These are phyloP conservation scores for Adansonia gregorii DNA, from an alignment of 441 rosid species.

Conservation along the genomic window DNA sequence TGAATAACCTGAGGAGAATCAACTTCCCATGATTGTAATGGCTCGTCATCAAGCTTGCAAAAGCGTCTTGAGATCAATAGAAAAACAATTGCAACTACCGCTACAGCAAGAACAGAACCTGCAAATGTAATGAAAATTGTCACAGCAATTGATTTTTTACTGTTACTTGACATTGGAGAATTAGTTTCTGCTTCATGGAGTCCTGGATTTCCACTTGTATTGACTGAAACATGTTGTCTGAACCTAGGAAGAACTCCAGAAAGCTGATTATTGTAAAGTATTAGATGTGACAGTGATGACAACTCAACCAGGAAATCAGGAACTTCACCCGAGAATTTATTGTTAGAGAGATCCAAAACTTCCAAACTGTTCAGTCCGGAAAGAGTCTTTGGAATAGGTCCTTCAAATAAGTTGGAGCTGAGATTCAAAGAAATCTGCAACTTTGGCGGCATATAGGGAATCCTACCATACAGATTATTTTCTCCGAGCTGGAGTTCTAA, in stretches of 20 bases:
- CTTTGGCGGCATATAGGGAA: constrained; percentile 56
- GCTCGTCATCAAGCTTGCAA: constrained; percentile 48
- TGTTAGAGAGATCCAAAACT: constrained; percentile 73
- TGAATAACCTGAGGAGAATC: constrained; percentile 51
- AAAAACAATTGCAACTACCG: constrained; percentile 35
- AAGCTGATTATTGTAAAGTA: constrained; percentile 64
- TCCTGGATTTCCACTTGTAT: constrained; percentile 43
- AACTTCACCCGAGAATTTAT: constrained; percentile 56
- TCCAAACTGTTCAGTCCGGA: constrained; percentile 48
- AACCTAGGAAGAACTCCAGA: constrained; percentile 53
- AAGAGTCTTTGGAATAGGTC: constrained; percentile 50
- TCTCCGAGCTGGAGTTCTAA: constrained; percentile 72
- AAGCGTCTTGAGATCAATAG: constrained; percentile 46
- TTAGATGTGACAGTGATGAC: constrained; percentile 49
- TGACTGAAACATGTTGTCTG: constrained; percentile 25
- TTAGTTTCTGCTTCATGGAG: constrained; percentile 1
- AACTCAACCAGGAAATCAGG: constrained; percentile 39
- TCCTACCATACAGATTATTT: constrained; percentile 56
- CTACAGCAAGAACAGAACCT: constrained; percentile 40
- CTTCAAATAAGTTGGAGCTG: constrained; percentile 57
- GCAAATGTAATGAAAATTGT: constrained; percentile 44
- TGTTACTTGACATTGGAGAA: constrained; percentile 1
- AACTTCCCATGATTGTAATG: constrained; percentile 41
- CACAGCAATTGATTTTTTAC: constrained; percentile 36
- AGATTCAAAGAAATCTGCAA: constrained; percentile 80